These are phyloP conservation scores for Hydnomerulius pinastri DNA, from an alignment of 768 basidiomycete genomes.

Conservation along the genomic window DNA sequence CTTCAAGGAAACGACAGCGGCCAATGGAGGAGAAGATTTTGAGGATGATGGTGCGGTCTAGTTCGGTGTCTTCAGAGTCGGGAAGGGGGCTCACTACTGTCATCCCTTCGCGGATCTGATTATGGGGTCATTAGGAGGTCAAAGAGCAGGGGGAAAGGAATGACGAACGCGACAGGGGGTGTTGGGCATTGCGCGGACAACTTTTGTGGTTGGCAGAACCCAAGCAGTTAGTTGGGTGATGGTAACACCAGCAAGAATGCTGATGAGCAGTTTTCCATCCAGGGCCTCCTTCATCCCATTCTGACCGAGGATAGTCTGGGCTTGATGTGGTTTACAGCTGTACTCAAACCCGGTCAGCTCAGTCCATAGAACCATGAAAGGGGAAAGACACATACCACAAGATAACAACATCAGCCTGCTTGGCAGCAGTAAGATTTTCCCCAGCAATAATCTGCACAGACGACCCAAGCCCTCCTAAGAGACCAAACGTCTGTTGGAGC, in stretches of 20 bases:
- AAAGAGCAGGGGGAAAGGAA: neutral
- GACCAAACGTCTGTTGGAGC: conserved; percentile 60
- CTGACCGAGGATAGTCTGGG: conserved; percentile 69
- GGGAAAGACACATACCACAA: conserved; percentile 63
- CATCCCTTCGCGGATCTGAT: conserved; percentile 99
- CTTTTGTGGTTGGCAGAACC: conserved; percentile 76
- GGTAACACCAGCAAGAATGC: conserved; percentile 96
- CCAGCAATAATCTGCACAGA: conserved; percentile 71
- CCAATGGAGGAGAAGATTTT: conserved; percentile 98
- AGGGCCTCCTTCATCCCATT: conserved; percentile 81
- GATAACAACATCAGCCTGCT: conserved; percentile 80
- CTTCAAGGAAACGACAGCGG: conserved; percentile 92
- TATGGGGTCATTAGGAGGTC: neutral
- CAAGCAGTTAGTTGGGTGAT: conserved; percentile 75
- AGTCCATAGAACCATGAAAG: neutral
- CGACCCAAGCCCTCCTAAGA: conserved; percentile 58
- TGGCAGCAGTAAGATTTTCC: conserved; percentile 71
- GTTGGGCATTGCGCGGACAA: conserved; percentile 98
- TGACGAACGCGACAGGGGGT: conserved; percentile 90
- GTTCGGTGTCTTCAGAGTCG: conserved; percentile 44
- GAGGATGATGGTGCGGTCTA: conserved; percentile 72
- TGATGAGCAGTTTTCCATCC: conserved; percentile 89
- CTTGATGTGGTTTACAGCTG: conserved; percentile 95
- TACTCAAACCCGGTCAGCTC: conserved; percentile 1
- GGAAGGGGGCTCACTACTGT: conserved; percentile 84